Evolutionary conservation across 2,329 filamentous ascomycete species (phyloP).

Genomic region (Pestalotiopsis sp.): DNA sequence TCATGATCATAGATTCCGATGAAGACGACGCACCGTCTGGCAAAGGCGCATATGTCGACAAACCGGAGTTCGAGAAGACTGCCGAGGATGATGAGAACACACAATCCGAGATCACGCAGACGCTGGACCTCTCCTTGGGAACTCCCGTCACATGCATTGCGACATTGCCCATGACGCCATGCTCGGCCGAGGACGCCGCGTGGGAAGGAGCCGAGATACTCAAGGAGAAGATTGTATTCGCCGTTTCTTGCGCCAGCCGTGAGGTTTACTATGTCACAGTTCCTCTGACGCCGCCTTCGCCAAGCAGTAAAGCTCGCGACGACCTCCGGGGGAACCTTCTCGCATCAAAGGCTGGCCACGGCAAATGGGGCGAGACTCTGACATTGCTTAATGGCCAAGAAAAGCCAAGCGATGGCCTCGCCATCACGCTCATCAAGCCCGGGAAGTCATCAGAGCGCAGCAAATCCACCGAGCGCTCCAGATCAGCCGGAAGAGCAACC

Average conservation of each 20-base stretch:
- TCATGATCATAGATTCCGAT: constrained; percentile 66
- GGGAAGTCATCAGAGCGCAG: constrained; percentile 32
- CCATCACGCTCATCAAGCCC: constrained; percentile 51
- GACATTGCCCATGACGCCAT: constrained; percentile 52
- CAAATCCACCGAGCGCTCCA: constrained; percentile 39
- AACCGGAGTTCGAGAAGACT: constrained; percentile 58
- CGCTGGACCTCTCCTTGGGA: constrained; percentile 60
- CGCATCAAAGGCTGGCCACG: constrained; percentile 56
- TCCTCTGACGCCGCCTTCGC: constrained; percentile 62
- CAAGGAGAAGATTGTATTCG: constrained; percentile 60
- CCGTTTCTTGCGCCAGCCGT: constrained; percentile 58
- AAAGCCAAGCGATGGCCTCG: constrained; percentile 53
- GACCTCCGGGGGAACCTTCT: constrained; percentile 53
- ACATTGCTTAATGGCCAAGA: constrained; percentile 54
- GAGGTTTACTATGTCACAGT: constrained; percentile 59
- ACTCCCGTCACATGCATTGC: constrained; percentile 57
- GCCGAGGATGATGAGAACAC: constrained; percentile 43
- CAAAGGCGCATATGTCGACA: constrained; percentile 44
- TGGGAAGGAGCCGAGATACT: constrained; percentile 49
- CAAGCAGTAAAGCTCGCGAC: constrained; percentile 55
- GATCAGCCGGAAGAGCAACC: constrained; percentile 23
- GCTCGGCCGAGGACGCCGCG: constrained; percentile 48
- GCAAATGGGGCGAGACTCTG: constrained; percentile 64
- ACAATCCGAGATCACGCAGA: constrained; percentile 58
- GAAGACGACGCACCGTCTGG: constrained; percentile 47